Evolutionary conservation across 176 grass and related monocot species (phyloP), one percentile per base, ranked within the genome.

Genomic region (Zizania latifolia): DNA sequence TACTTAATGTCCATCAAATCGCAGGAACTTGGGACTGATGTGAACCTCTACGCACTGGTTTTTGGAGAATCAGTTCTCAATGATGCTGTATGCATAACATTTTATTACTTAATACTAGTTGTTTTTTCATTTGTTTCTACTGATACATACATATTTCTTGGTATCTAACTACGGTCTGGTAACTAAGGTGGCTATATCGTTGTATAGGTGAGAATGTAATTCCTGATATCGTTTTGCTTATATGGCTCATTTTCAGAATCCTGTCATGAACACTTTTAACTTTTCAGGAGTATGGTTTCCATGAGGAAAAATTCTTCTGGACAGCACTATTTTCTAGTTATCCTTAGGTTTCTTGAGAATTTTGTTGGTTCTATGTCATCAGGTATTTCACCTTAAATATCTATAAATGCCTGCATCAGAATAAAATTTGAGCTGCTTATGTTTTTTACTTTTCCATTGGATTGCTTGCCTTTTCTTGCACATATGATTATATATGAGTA

Each of bases 1-100:
- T 22, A 77, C 72, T 26, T 76, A 68, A 35, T 75, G 4, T 74
- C 39, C n/a, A 15, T 81, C 29, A 15, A 58, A 69, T 76, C 82
- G 8, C 73, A 97, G 94, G 94, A 97, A 85, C 86, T 93, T 83
- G 91, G 94, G 11, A 91, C 81, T 39, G 94, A 97, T 81, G 70
- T 91, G 60, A 97, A 97, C 60, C 88, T 97, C 10, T 97, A 97
- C 81, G 94, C 94, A 24, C 40, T 97, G 58, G 94, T 93, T 81
- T 97, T 97, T 65, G 94, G 94, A 33, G 94, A 97, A 87, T 97
- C 90, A 10, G 88, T 97, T 76, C 67, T 97, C 65, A 97, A 97
- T 72, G 94, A 97, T 46, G 91, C 86, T 72, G 90, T 97, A 93
- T 85, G 90, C 53, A 41, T 37, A 68, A 71, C 65, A 14, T 67